Evolutionary conservation across 306 rosid genomes (phyloP), one percentile per base, ranked within the genome.

Genomic region (Styphnolobium japonicum): DNA sequence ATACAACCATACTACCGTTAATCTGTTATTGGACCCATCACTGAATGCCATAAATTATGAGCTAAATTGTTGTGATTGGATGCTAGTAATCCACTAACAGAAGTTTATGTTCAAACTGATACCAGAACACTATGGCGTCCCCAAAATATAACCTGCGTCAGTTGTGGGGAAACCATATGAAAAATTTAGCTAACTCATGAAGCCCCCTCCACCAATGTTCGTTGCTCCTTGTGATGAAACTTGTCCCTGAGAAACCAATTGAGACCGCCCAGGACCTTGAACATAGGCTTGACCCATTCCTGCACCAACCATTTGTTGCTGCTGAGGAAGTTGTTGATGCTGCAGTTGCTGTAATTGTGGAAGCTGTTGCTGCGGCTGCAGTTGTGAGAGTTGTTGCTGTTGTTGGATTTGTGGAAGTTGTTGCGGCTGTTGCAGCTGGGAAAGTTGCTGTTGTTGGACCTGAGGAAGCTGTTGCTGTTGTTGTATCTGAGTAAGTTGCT

Each of bases 191-290:
- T 84, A 93, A 89, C 80, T 76, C 90, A 93, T 93, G 85, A 90
- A 95, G 73, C 90, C 89, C 12, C 92, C 98, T 70, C 93, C 97
- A 69, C 95, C 80, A 55, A 95, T 86, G 86, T 85, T 90, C 7
- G 89, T 74, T 18, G 82, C 80, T 57, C 89, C 98, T 67, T 94
- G 98, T 2, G 96, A 91, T 67, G 94, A 67, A 49, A 88, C 93
- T 52, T 91, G 98, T 68, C 94, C 98, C 67, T 90, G 97, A 10
- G 98, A 73, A 76, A 92, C 94, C 86, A 92, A 23, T 18, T 95
- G 98, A 2, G 97, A 80, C 72, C 98, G 77, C 16, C 92, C 94
- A 4, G 91, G 85, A 61, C 97, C 98, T 89, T 93, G 99, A 79
- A 85, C 92, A 52, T 95, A 91, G 12, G 84, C 73, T 71, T 92